Evolutionary conservation across 2,329 filamentous ascomycete species (phyloP).

Genomic region (Phaeomoniella chlamydospora): DNA sequence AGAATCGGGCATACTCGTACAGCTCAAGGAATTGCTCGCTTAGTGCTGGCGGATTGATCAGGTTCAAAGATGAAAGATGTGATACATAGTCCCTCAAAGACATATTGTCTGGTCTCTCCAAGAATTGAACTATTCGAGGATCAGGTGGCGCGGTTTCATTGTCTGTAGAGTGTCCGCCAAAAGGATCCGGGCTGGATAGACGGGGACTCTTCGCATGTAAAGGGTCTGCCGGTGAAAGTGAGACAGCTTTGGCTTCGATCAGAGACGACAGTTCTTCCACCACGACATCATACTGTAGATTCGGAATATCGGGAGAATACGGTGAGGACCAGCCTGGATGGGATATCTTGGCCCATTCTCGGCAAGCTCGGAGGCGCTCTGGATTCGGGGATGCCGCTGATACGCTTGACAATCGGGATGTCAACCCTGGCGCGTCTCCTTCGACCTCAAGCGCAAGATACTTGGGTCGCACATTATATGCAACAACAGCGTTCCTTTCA

Average conservation of each 20-base stretch:
- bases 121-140: constrained; percentile 50
- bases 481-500: constrained; percentile 63
- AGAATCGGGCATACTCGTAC: constrained; percentile 82
- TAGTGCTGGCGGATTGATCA: constrained; percentile 39
- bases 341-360: constrained; percentile 65
- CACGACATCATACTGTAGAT: constrained; percentile 72
- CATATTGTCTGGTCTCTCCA: constrained; percentile 58
- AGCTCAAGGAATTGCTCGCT: constrained; percentile 49
- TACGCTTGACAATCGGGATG: constrained; percentile 18
- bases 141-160: constrained; percentile 36
- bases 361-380: constrained; percentile 4
- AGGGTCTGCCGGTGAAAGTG: constrained; percentile 53
- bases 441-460: constrained; percentile 32
- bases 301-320: constrained; percentile 55
- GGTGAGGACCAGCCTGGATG: constrained; percentile 86
- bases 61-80: constrained; percentile 52
- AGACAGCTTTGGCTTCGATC: constrained; percentile 86
- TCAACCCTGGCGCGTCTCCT: constrained; percentile 3
- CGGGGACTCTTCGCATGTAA: constrained; percentile 23
- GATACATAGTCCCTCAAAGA: constrained; percentile 65
- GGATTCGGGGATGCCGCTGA: constrained; percentile 11
- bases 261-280: constrained; percentile 74
- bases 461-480: constrained; percentile 62
- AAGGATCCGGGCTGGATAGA: constrained; percentile 7
- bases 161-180: constrained; percentile 14